Conservation (phyloP, 2,329 filamentous ascomycete species). For the Beauveria caledonica region DNA sequence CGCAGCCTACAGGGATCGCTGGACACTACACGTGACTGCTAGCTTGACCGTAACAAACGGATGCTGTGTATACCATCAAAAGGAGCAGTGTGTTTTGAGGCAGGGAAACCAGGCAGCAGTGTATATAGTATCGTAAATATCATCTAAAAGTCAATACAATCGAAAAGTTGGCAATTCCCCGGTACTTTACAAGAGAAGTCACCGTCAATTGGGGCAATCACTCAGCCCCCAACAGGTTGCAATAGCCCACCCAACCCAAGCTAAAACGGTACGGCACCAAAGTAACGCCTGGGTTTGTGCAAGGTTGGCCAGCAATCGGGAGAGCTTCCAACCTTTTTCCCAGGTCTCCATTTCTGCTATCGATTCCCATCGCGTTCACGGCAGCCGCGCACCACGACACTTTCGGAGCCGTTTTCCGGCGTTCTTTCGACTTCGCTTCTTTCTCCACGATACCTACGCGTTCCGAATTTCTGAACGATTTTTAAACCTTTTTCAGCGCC, state of each 20-base stretch:
- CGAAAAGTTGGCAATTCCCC: neutral
- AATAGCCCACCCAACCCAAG: neutral
- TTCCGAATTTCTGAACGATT: neutral
- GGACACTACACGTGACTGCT: constrained; percentile 1
- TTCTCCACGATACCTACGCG: neutral
- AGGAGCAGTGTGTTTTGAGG: neutral
- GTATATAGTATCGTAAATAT: neutral
- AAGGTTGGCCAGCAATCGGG: constrained; percentile 1
- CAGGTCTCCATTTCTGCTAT: constrained; percentile 1
- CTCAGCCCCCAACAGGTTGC: neutral
- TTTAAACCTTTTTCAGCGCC: neutral
- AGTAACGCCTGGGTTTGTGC: neutral
- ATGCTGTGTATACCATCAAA: neutral
- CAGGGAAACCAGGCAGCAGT: neutral
- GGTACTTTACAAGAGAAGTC: neutral
- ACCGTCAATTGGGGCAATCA: neutral
- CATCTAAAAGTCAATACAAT: neutral
- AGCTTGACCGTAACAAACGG: constrained; percentile 1
- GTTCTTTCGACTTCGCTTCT: neutral
- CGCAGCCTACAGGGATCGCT: neutral
- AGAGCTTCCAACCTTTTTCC: constrained; percentile 7
- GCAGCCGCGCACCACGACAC: neutral
- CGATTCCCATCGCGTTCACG: neutral
- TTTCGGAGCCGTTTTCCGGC: neutral
- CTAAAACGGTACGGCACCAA: neutral